A percentile compares a stretch with the other conserved stretches of the same genome.
Conservation (phyloP, 163 green algal genomes). For the Chlorella variabilis region DNA sequence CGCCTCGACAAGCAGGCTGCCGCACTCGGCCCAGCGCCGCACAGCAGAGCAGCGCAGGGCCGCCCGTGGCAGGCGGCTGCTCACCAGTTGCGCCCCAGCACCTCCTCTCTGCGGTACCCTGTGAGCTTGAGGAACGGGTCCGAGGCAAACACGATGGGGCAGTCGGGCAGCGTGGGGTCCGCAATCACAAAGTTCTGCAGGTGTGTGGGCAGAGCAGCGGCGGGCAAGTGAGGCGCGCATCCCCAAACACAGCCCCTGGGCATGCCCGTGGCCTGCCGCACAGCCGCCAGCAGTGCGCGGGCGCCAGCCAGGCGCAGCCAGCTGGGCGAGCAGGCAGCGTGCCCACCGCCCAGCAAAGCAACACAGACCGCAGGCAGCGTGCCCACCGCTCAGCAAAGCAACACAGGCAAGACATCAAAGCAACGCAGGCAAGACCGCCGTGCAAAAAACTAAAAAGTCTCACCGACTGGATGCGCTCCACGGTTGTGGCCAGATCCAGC, state of each 20-base stretch:
- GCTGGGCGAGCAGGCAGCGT: too few relatives aligned
- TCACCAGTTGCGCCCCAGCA: constrained; percentile 94
- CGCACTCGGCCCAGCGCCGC: not conserved
- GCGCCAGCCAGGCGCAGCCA: too few relatives aligned
- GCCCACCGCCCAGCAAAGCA: too few relatives aligned
- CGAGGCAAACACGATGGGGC: constrained; percentile 96
- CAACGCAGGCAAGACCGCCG: too few relatives aligned
- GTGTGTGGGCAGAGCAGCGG: not conserved
- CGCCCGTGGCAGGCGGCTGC: not conserved
- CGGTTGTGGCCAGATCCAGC: constrained; percentile 95
- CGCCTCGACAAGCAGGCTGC: not conserved
- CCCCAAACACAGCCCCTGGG: too few relatives aligned
- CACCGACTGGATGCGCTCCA: constrained; percentile 86
- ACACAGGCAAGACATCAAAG: too few relatives aligned
- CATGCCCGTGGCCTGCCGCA: too few relatives aligned
- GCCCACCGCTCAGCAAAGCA: too few relatives aligned
- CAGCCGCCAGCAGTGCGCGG: too few relatives aligned
- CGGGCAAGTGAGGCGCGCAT: not conserved
- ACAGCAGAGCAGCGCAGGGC: too few relatives aligned
- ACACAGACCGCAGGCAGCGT: too few relatives aligned
- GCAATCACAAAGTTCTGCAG: constrained; percentile 96
- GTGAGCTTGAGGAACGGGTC: constrained; percentile 96
- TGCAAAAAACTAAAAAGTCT: too few relatives aligned
- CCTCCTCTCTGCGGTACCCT: constrained; percentile 90
- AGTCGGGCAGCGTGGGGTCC: constrained; percentile 96